These are phyloP conservation scores for Trichomonascaceae sp. DNA, from an alignment of 1,139 yeast species.

Conservation along the genomic window DNA sequence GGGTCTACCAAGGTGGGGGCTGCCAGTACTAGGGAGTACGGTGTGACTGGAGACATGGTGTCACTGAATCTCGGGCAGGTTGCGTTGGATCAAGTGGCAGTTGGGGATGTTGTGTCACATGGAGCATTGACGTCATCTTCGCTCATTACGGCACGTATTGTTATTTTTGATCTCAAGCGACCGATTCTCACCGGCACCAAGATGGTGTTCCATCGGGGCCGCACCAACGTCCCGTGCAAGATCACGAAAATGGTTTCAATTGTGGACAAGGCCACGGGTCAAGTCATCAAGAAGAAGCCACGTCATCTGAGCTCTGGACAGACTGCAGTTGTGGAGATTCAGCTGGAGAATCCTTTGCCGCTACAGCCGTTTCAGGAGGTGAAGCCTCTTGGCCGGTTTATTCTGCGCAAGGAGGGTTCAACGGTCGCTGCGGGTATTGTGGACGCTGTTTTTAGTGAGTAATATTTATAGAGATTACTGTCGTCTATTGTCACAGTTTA, in stretches of 20 bases:
- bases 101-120: slow-evolving; percentile 63
- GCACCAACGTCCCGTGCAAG: slow-evolving; percentile 64
- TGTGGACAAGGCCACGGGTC: slow-evolving; percentile 33
- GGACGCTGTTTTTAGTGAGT: slow-evolving; percentile 10
- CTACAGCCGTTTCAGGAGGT: slow-evolving; percentile 46
- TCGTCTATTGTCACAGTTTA: too few relatives aligned
- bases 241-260: slow-evolving; percentile 44
- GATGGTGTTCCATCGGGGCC: slow-evolving; percentile 70
- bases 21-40: slow-evolving; percentile 25
- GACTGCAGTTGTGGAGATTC: slow-evolving; percentile 58
- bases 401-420: slow-evolving; percentile 71
- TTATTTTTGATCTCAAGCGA: slow-evolving; percentile 53
- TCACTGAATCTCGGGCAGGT: slow-evolving; percentile 34
- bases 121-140: slow-evolving; percentile 37
- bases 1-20: slow-evolving; percentile 2
- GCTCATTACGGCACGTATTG: slow-evolving; percentile 42
- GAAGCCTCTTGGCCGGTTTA: slow-evolving; percentile 63
- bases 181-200: slow-evolving; percentile 81
- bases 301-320: slow-evolving; percentile 66
- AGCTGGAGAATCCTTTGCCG: slow-evolving; percentile 38
- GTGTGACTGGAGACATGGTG: slow-evolving; percentile 59
- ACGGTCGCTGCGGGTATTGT: slow-evolving; percentile 82
- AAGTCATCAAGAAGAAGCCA: slow-evolving; percentile 37
- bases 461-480: too few relatives aligned
- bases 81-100: slow-evolving; percentile 43